Evolutionary conservation across 106 monocot genomes (phyloP), one percentile per base, ranked within the genome.

Genomic region (Gastrodia elata): DNA sequence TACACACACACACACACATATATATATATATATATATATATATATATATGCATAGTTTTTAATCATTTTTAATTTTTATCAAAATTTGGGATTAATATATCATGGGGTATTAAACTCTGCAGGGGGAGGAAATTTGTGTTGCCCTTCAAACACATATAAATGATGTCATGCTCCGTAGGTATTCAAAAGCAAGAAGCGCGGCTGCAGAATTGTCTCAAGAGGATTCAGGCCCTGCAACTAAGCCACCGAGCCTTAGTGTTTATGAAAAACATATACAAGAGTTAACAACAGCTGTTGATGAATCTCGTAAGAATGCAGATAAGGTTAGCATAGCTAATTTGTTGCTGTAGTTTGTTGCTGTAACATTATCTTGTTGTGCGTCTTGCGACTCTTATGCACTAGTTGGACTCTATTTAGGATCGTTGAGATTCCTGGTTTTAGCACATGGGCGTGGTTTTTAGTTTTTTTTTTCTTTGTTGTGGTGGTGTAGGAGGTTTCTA

Each of bases 61-160:
- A 18, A 5, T 36, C 6, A 38, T 73, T 56, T 38, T 64, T 13
- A 64, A 11, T 20, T 13, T 61, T 61, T 13, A 1, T 61, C 61
- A 61, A 61, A 13, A 13, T 61, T 32, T 36, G 67, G 20, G 37
- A 33, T 38, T 20, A 67, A 67, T 18, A 6, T 38, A 20, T 27
- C 16, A 16, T 24, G 36, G 9, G 65, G 2, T 40, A 37, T 38
- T 6, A 67, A 67, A 9, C 39, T 24, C 65, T 84, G 39, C 71
- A 98, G 98, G 98, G 98, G n/a, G 98, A 98, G 76, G 98, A 98
- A 87, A 91, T 98, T 59, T 98, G 98, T 88, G 91, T 98, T 73
- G 91, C 93, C 67, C 93, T 98, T 80, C 98, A 98, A 80, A 98
- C 93, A 77, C 98, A 98, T 75, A 98, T 98, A 83, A 98, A 98